These are phyloP conservation scores for Leptomonas pyrrhocoris DNA, from an alignment of 208 protist genomes.

Conservation along the genomic window DNA sequence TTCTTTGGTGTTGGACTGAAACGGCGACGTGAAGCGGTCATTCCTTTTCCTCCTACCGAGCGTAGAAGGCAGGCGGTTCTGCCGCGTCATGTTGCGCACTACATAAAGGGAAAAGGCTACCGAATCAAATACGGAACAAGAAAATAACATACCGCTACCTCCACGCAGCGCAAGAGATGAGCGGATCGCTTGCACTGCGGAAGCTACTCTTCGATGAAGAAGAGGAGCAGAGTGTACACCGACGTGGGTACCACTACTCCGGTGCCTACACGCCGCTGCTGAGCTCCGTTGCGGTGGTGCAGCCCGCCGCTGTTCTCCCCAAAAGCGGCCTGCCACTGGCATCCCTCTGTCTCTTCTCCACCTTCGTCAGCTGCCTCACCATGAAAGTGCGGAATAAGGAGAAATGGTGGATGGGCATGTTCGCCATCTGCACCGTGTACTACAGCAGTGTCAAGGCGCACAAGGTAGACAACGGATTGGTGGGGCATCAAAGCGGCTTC, in stretches of 20 bases:
- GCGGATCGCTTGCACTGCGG: conserved; percentile 69
- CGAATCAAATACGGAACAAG: too few relatives aligned
- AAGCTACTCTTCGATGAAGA: conserved; percentile 64
- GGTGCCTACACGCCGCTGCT: conserved; percentile 68
- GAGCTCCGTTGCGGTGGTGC: conserved; percentile 39
- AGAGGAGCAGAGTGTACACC: conserved; percentile 49
- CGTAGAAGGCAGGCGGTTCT: too few relatives aligned
- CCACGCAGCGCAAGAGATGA: conserved; percentile 36
- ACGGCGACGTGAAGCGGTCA: too few relatives aligned
- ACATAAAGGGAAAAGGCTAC: too few relatives aligned
- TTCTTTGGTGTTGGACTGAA: too few relatives aligned
- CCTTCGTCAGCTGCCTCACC: conserved; percentile 63
- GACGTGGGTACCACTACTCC: conserved; percentile 72
- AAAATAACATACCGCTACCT: too few relatives aligned
- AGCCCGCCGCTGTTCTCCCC: conserved; percentile 59
- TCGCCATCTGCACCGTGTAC: conserved; percentile 76
- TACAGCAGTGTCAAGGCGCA: conserved; percentile 86
- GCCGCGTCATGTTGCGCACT: too few relatives aligned
- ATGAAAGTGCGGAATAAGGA: conserved; percentile 83
- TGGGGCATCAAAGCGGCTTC: conserved; percentile 86
- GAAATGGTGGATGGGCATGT: conserved; percentile 86
- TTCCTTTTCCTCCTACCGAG: too few relatives aligned
- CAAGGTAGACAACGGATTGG: conserved; percentile 84
- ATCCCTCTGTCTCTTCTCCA: conserved; percentile 51
- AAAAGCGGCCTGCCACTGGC: conserved; percentile 57